phyloP scores from a whole-genome alignment of 441 rosid species.

The Gossypium gossypioides region DNA sequence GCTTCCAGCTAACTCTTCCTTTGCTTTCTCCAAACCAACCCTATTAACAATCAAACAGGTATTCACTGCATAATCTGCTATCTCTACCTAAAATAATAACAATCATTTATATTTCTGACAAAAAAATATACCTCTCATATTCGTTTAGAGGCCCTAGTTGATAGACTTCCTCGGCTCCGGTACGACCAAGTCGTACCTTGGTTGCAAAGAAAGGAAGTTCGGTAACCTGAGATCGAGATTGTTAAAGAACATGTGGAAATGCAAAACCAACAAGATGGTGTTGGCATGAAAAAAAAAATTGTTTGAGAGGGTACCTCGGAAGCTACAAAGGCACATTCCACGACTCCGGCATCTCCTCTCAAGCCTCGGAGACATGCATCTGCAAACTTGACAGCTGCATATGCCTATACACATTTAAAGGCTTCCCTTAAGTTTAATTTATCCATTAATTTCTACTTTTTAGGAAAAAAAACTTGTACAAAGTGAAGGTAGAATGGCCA shows the following conservation, averaged over 20 bases:
- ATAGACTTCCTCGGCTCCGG: slow-evolving; percentile 53
- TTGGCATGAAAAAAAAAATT: not conserved
- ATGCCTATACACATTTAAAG: slow-evolving; percentile 41
- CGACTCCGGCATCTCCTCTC: slow-evolving; percentile 54
- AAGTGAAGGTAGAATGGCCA: slow-evolving; percentile 12
- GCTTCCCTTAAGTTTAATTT: not conserved
- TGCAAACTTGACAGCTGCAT: slow-evolving; percentile 85
- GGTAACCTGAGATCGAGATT: slow-evolving; percentile 35
- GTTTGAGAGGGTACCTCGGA: slow-evolving; percentile 34
- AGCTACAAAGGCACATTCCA: slow-evolving; percentile 51
- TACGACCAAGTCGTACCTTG: slow-evolving; percentile 54
- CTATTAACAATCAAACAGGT: slow-evolving; percentile 17
- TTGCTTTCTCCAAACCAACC: slow-evolving; percentile 59
- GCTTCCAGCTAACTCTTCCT: slow-evolving; percentile 54
- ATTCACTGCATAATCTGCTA: not conserved
- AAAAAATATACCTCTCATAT: slow-evolving; percentile 43
- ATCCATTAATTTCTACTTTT: not conserved
- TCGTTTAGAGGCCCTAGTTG: slow-evolving; percentile 57
- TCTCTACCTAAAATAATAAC: not conserved
- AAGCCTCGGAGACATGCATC: slow-evolving; percentile 72
- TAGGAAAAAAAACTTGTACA: not conserved
- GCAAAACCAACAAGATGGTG: not conserved
- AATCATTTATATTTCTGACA: not conserved
- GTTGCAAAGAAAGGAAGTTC: slow-evolving; percentile 63
- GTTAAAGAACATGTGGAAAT: not conserved